These are phyloP conservation scores for Jasminum sambac DNA, from an alignment of 257 asterid species.

Conservation along the genomic window DNA sequence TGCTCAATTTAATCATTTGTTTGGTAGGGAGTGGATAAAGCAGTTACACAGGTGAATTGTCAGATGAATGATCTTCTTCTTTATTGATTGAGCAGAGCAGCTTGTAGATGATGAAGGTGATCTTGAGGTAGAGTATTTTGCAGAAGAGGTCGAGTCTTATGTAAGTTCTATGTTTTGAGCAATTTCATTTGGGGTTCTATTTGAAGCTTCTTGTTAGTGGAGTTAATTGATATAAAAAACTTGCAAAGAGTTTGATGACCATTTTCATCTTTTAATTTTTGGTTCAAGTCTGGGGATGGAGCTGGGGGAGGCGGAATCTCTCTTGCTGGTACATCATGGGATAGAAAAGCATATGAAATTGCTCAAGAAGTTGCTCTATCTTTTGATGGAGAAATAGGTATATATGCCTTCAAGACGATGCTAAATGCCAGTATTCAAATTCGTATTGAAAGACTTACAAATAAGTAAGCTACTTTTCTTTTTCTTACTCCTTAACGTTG, in stretches of 20 bases:
- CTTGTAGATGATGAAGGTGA: slow-evolving; percentile 53
- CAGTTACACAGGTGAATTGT: neutral
- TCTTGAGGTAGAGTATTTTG: slow-evolving; percentile 61
- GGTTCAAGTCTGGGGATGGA: slow-evolving; percentile 78
- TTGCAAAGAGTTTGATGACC: neutral
- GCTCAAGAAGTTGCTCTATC: slow-evolving; percentile 76
- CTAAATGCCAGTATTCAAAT: slow-evolving; percentile 68
- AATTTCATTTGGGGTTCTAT: neutral
- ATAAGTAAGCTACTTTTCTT: slow-evolving; percentile 51
- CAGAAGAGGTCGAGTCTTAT: slow-evolving; percentile 56
- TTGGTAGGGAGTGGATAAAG: neutral
- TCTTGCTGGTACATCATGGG: slow-evolving; percentile 82
- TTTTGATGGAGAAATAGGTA: slow-evolving; percentile 75
- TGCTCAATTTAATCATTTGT: neutral
- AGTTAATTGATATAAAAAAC: neutral
- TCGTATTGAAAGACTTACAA: slow-evolving; percentile 82
- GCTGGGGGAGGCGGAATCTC: slow-evolving; percentile 84
- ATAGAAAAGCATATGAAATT: slow-evolving; percentile 60
- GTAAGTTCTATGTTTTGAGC: slow-evolving; percentile 39
- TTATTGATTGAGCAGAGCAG: slow-evolving; percentile 38
- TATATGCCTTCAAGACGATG: slow-evolving; percentile 79
- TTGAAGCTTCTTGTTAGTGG: neutral
- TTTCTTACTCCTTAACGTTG: slow-evolving; percentile 1
- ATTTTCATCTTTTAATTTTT: slow-evolving; percentile 7
- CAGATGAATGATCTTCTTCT: neutral